These are phyloP conservation scores for Cyberlindnera xishuangbannaensis DNA, from an alignment of 805 yeast genomes.

Conservation along the genomic window DNA sequence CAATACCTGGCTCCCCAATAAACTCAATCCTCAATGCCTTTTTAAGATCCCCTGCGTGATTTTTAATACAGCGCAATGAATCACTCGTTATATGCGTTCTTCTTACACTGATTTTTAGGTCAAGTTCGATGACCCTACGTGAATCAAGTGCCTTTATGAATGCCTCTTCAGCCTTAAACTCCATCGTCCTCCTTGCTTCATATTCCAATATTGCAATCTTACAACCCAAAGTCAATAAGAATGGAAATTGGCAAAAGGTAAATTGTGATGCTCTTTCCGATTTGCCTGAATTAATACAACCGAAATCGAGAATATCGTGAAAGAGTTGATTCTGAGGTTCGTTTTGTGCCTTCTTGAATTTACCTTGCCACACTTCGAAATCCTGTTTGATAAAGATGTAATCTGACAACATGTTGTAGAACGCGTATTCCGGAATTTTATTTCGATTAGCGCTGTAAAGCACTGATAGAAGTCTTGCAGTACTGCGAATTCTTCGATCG, in stretches of 20 bases:
- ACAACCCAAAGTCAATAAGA: slow-evolving; percentile 71
- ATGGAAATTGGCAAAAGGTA: slow-evolving; percentile 80
- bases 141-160: slow-evolving; percentile 68
- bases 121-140: slow-evolving; percentile 56
- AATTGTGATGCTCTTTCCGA: slow-evolving; percentile 27
- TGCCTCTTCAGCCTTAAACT: slow-evolving; percentile 82
- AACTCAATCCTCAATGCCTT: slow-evolving; percentile 78
- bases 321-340: slow-evolving; percentile 2
- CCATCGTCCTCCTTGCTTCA: slow-evolving; percentile 79
- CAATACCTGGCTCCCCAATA: slow-evolving; percentile 85
- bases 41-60: slow-evolving; percentile 53
- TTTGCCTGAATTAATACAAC: slow-evolving; percentile 3
- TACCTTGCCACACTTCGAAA: slow-evolving; percentile 75
- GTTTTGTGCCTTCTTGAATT: slow-evolving; percentile 17
- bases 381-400: slow-evolving; percentile 71
- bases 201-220: slow-evolving; percentile 77
- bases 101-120: slow-evolving; percentile 62
- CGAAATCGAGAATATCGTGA: slow-evolving; percentile 14
- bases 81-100: slow-evolving; percentile 66
- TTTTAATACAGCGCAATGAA: slow-evolving; percentile 58
- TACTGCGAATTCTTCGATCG: slow-evolving; percentile 77
- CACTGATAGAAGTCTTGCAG: slow-evolving; percentile 51
- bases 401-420: slow-evolving; percentile 80
- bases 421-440: slow-evolving; percentile 27
- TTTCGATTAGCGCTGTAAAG: slow-evolving; percentile 49